phyloP scores from a whole-genome alignment of 495 filamentous ascomycete genomes.

The Tricharina praecox region DNA sequence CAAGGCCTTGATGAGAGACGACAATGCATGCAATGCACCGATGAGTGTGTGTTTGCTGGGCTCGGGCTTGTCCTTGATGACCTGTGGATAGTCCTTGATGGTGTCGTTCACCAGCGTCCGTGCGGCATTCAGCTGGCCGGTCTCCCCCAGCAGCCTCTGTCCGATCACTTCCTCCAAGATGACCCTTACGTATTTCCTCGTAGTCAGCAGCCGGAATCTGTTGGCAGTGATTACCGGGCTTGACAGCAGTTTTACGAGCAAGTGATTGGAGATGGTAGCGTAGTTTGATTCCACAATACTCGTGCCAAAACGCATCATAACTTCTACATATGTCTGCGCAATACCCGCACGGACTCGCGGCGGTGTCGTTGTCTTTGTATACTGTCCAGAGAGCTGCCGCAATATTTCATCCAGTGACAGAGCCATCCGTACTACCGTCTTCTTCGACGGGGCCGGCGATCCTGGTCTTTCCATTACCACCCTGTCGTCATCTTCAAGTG shows the following conservation, averaged over 20 bases:
- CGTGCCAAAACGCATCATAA: constrained; percentile 56
- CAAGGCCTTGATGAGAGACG: constrained; percentile 59
- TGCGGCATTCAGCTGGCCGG: constrained; percentile 66
- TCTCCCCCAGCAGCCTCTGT: constrained; percentile 65
- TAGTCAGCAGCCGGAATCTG: constrained; percentile 72
- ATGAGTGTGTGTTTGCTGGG: constrained; percentile 74
- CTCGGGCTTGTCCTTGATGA: constrained; percentile 76
- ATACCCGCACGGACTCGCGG: constrained; percentile 70
- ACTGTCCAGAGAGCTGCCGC: constrained; percentile 65
- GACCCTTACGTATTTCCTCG: constrained; percentile 66
- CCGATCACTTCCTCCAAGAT: constrained; percentile 76
- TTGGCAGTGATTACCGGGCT: constrained; percentile 61
- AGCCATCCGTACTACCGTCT: constrained; percentile 46
- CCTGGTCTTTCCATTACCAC: constrained; percentile 54
- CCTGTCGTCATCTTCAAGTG: constrained; percentile 58
- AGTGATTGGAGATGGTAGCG: constrained; percentile 57
- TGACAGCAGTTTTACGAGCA: constrained; percentile 64
- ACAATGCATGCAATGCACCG: constrained; percentile 60
- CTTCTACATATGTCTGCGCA: constrained; percentile 67
- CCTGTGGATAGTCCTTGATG: constrained; percentile 87
- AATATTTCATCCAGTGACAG: constrained; percentile 67
- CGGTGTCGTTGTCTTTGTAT: constrained; percentile 59
- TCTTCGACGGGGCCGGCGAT: constrained; percentile 53
- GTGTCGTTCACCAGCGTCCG: constrained; percentile 70
- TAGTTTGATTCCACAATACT: constrained; percentile 66